A percentile compares a stretch with the other conserved stretches of the same genome.
Evolutionary conservation across 768 basidiomycete genomes (phyloP).

Genomic region (Lactarius akahatsu): DNA sequence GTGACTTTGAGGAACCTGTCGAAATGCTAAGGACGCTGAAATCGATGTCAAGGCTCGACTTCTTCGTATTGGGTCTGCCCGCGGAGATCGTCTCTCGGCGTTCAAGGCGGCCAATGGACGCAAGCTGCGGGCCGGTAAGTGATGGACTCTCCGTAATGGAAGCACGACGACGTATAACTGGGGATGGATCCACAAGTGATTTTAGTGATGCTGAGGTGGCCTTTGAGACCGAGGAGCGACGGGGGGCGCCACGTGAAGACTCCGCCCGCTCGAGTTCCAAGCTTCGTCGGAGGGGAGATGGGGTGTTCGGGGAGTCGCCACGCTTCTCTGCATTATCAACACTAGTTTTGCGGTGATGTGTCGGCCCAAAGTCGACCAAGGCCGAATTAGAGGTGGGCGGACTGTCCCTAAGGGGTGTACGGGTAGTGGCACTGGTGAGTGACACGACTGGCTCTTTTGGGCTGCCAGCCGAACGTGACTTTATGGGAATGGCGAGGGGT

Average conservation of each 20-base stretch:
- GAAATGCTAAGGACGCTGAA: slow-evolving; percentile 42
- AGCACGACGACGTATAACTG: slow-evolving; percentile 29
- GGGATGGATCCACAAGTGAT: slow-evolving; percentile 37
- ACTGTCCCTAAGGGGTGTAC: slow-evolving; percentile 42
- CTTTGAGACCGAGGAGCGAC: slow-evolving; percentile 47
- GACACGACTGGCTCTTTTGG: slow-evolving; percentile 47
- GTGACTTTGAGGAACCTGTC: slow-evolving; percentile 29
- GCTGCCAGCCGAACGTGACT: slow-evolving; percentile 54
- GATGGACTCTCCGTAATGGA: slow-evolving; percentile 26
- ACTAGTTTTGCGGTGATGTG: slow-evolving; percentile 50
- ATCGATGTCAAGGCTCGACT: slow-evolving; percentile 39
- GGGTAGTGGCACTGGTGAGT: slow-evolving; percentile 41
- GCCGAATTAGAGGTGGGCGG: slow-evolving; percentile 49
- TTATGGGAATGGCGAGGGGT: slow-evolving; percentile 40
- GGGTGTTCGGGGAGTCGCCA: slow-evolving; percentile 52
- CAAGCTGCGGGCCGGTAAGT: slow-evolving; percentile 2
- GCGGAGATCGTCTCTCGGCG: slow-evolving; percentile 30
- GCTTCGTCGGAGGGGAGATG: slow-evolving; percentile 61
- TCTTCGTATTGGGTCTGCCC: slow-evolving; percentile 24
- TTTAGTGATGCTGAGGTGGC: slow-evolving; percentile 33
- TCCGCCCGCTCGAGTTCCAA: slow-evolving; percentile 53
- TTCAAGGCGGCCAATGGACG: slow-evolving; percentile 26
- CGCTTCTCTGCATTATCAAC: slow-evolving; percentile 46
- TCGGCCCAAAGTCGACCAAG: slow-evolving; percentile 45
- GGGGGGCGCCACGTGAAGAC: slow-evolving; percentile 48